These are phyloP conservation scores for Backusella circina DNA, from an alignment of 192 early-diverging fungal species.

Conservation along the genomic window DNA sequence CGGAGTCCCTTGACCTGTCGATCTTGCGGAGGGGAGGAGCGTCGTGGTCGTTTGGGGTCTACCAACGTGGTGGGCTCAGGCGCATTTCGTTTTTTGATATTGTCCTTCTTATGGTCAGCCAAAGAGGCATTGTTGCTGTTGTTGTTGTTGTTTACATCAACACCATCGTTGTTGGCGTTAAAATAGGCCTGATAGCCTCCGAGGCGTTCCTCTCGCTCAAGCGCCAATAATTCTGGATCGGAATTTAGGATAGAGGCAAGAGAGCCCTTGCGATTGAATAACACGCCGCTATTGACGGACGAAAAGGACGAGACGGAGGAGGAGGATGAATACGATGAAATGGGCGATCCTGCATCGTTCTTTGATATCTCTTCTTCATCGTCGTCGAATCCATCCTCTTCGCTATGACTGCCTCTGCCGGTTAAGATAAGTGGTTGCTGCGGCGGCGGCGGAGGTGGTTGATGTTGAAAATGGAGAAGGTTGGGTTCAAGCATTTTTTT, in stretches of 20 bases:
- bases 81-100: neutral
- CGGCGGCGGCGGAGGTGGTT: neutral
- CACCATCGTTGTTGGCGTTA: neutral
- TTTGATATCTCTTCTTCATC: neutral
- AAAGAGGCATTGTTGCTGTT: too few relatives aligned
- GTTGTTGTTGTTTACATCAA: neutral
- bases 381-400: neutral
- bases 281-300: neutral
- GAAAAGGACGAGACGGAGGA: constrained; percentile 3
- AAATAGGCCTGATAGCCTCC: constrained; percentile 11
- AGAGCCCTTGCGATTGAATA: constrained; percentile 16
- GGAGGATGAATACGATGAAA: neutral
- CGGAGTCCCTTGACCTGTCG: constrained; percentile 35
- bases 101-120: neutral
- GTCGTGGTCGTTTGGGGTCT: neutral
- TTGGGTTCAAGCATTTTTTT: neutral
- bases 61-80: neutral
- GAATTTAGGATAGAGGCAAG: constrained; percentile 27
- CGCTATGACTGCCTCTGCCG: neutral
- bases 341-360: neutral
- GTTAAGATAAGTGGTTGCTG: neutral
- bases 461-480: neutral
- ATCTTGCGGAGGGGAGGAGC: neutral
- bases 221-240: constrained; percentile 4
- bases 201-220: constrained; percentile 9